Evolutionary conservation across 2,329 filamentous ascomycete species (phyloP).

Genomic region (Ramularia collo-cygni): DNA sequence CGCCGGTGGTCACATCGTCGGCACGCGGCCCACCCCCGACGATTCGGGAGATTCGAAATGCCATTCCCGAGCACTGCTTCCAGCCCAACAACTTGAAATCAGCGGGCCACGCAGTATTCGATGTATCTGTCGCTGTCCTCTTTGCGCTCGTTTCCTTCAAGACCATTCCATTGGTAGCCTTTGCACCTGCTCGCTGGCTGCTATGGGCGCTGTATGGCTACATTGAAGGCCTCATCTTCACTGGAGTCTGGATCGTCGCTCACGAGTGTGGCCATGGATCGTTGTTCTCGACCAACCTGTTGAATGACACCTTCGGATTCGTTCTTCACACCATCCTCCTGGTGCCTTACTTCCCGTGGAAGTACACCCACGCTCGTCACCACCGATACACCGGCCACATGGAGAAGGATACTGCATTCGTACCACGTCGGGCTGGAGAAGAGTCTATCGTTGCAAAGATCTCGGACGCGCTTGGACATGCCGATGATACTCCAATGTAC

Average conservation of each 20-base stretch:
- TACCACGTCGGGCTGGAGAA: conserved; percentile 21
- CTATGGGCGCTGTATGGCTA: conserved; percentile 48
- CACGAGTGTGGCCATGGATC: conserved; percentile 67
- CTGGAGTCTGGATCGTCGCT: conserved; percentile 63
- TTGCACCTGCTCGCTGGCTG: conserved; percentile 4
- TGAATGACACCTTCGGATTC: conserved; percentile 60
- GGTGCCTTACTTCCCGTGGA: conserved; percentile 68
- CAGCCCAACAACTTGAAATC: conserved; percentile 5
- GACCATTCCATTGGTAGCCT: conserved; percentile 2
- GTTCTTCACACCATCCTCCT: conserved; percentile 58
- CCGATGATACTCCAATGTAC: conserved; percentile 25
- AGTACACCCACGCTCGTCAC: conserved; percentile 62
- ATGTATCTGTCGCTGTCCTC: conserved; percentile 4
- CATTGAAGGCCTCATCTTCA: conserved; percentile 58
- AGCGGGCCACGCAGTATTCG: conserved; percentile 6
- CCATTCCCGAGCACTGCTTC: conserved; percentile 11
- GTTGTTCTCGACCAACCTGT: conserved; percentile 49
- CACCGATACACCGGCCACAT: conserved; percentile 53
- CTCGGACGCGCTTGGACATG: conserved; percentile 13
- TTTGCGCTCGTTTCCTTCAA: conserved; percentile 6
- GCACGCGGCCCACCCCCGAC: background rate
- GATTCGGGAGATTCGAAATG: conserved; percentile 5
- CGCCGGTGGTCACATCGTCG: background rate
- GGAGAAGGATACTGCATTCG: conserved; percentile 31
- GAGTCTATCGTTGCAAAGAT: conserved; percentile 4